These are phyloP conservation scores for Lecanosticta acicola DNA, from an alignment of 2,329 filamentous ascomycete species.

Conservation along the genomic window DNA sequence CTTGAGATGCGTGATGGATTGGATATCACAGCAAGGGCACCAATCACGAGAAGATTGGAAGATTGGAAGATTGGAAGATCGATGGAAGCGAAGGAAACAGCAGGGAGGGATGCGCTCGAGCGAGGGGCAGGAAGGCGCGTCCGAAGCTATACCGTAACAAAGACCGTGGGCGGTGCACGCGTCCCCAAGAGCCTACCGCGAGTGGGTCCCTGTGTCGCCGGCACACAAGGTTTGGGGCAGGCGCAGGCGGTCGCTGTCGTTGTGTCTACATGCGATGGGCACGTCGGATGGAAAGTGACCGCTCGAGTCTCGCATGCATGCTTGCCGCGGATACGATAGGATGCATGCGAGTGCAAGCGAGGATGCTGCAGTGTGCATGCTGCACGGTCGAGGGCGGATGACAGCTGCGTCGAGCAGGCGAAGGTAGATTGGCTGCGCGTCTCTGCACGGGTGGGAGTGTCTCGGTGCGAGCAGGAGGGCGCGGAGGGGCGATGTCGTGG, in stretches of 20 bases:
- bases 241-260: neutral
- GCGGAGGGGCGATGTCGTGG: too few relatives aligned
- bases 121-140: neutral
- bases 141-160: neutral
- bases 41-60: too few relatives aligned
- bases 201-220: neutral
- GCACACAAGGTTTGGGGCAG: neutral
- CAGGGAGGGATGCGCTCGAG: conserved; percentile 1
- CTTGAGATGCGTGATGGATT: conserved; percentile 6
- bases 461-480: too few relatives aligned
- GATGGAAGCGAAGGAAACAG: neutral
- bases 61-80: neutral
- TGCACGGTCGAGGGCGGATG: neutral
- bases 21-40: conserved; percentile 3
- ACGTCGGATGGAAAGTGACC: too few relatives aligned
- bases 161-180: neutral
- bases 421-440: neutral
- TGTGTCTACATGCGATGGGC: too few relatives aligned
- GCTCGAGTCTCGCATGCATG: too few relatives aligned
- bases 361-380: neutral
- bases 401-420: neutral
- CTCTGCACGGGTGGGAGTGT: too few relatives aligned
- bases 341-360: neutral
- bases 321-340: too few relatives aligned
- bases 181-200: neutral